phyloP scores from a whole-genome alignment of 2,329 filamentous ascomycete species.

The Monilinia fructicola region DNA sequence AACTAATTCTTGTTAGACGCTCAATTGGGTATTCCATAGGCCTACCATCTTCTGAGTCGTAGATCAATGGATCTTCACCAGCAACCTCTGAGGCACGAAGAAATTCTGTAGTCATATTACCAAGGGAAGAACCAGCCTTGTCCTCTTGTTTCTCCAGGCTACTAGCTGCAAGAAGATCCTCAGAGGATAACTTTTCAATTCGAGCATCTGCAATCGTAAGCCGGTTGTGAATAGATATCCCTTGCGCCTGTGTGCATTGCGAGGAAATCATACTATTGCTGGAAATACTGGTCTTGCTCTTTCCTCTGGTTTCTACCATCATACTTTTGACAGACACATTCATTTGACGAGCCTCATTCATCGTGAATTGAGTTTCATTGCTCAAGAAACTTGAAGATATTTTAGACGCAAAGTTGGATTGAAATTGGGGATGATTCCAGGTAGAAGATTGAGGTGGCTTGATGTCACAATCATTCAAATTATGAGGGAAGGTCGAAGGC shows the following conservation, averaged over 20 bases:
- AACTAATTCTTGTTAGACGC: no score
- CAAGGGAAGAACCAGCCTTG: neutral
- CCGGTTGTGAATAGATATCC: neutral
- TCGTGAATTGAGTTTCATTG: neutral
- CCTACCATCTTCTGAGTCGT: no score
- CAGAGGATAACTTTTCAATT: neutral
- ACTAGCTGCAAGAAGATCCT: neutral
- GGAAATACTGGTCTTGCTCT: accelerated
- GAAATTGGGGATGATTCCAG: neutral
- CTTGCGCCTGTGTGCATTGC: neutral
- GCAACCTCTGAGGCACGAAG: neutral
- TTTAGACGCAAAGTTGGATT: accelerated
- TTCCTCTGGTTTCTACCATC: accelerated
- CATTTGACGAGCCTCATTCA: neutral
- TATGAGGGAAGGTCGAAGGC: neutral
- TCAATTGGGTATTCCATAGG: no score
- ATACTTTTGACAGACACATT: no score
- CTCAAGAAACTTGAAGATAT: neutral
- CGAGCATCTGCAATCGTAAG: neutral
- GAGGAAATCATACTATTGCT: neutral
- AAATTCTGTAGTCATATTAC: neutral
- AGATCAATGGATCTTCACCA: no score
- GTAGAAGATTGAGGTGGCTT: neutral
- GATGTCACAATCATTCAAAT: neutral
- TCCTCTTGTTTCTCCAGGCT: neutral